Evolutionary conservation across 2,329 filamentous ascomycete genomes (phyloP), one percentile per base, ranked within the genome.

Genomic region (Ceratocystis albifundus): DNA sequence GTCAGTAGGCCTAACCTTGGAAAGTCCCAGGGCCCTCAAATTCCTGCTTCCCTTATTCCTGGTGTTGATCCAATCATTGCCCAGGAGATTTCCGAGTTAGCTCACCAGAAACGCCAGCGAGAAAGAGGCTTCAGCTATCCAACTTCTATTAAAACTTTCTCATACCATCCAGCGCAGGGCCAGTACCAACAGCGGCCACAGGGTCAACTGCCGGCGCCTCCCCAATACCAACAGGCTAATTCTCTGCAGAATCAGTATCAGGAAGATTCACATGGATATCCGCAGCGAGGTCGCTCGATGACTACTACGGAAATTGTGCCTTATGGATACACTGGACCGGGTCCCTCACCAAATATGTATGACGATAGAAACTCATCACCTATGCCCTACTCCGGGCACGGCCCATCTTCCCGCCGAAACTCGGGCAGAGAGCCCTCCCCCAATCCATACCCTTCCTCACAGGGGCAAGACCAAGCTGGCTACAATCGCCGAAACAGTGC

Each of bases 1-100:
- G 66, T 67, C 44, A 67, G 57, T 20, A 50, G 66, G 17, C 36
- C 65, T 32, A 61, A 30, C 12, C 59, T 55, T 28, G 22, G 30
- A 1, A 59, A 44, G 15, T 66, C 65, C 6, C 61, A 66, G n/a
- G 57, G 65, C 1, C 79, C 80, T 0, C 72, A 77, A 3, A 76
- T 85, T 1, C 84, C 84, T 3, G 73, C 82, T 1, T 82, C 83
- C 2, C 75, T 87, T 25, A 80, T 87, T 6, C 81, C 84, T n/a
- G 84, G 84, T 2, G 77, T 84, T 30, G 84, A 87, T 68, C 81
- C 82, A 2, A 73, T 72, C 20, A 74, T 85, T 45, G 79, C 82
- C 0, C 79, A 80, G 65, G 82, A 86, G 70, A 76, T 84, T n/a
- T 76, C 80, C 1, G 81, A 84, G 2, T 78, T 80, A n/a, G 79